Conservation (phyloP, 2,329 filamentous ascomycete genomes). For the Stachybotrys echinatus region DNA sequence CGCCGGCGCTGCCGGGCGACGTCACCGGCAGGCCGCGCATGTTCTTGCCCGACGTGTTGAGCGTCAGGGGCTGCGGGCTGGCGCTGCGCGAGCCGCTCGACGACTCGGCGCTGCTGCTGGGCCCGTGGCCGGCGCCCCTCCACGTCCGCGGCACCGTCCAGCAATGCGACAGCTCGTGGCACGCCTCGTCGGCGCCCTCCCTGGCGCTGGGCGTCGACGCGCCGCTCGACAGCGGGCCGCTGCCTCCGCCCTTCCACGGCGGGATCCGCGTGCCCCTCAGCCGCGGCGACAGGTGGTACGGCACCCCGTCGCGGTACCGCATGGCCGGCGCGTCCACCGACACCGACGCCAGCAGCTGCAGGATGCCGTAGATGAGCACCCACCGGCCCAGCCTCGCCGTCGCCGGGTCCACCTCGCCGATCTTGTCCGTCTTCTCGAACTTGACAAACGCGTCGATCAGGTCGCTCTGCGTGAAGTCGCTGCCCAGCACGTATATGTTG, state of each 20-base stretch:
- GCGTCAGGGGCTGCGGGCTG: constrained; percentile 5
- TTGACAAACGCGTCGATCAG: constrained; percentile 50
- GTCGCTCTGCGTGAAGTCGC: constrained; percentile 41
- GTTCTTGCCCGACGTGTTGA: neutral
- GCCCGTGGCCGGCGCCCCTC: constrained; percentile 24
- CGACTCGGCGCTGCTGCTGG: constrained; percentile 3
- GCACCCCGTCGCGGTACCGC: constrained; percentile 44
- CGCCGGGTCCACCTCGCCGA: constrained; percentile 46
- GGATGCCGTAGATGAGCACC: constrained; percentile 54
- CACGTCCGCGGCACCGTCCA: constrained; percentile 36
- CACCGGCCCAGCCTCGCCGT: constrained; percentile 54
- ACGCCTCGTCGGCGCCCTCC: constrained; percentile 25
- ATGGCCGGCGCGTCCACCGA: constrained; percentile 52
- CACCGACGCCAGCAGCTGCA: constrained; percentile 55
- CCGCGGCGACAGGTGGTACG: constrained; percentile 52
- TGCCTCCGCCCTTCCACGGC: constrained; percentile 40
- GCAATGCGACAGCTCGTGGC: constrained; percentile 48
- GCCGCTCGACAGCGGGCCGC: neutral
- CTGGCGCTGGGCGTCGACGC: constrained; percentile 3
- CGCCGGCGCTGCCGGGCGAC: neutral
- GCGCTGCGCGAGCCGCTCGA: neutral
- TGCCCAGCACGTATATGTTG: constrained; percentile 51
- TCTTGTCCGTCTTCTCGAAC: constrained; percentile 50
- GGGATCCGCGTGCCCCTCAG: constrained; percentile 37
- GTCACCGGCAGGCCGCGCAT: neutral